Evolutionary conservation across 805 yeast species (phyloP), one percentile per base, ranked within the genome.

Genomic region (Nakazawaea ernobii): DNA sequence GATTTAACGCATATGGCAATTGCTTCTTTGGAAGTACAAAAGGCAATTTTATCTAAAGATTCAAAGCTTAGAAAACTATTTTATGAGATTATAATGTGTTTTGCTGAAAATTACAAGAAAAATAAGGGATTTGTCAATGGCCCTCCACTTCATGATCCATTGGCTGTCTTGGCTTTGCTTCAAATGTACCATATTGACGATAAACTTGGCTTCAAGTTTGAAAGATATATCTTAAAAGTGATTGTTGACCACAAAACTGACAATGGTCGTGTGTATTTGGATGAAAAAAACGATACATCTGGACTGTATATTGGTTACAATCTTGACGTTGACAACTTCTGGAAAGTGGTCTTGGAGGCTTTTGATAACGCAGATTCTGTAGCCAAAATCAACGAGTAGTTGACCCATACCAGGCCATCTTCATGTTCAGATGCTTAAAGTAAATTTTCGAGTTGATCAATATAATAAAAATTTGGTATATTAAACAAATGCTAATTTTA

Each of bases 131-230:
- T 76, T 59, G 49, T 53, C 20, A 52, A 61, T 5, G 92, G 94
- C 0, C 90, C 94, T 3, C 88, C 90, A 1, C 71, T 86, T 1
- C 95, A 88, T 62, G 96, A 87, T 60, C 92, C 94, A 1, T 66
- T 86, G 43, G 86, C 95, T 1, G 67, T 85, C 8, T 78, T 76
- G 43, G 79, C 79, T 0, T 56, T 86, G 33, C 59, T 86, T 43
- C 75, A 77, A 20, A 59, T 78, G 42, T 61, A 68, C 42, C 58
- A 59, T 8, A 50, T 46, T 5, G 40, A 47, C 13, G 55, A 56
- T 14, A 17, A 38, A 6, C 38, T 65, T 8, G 52, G 53, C 3
- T 56, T 51, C 38, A 48, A 46, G 28, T 58, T 48, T 33, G 51
- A 54, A 14, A 53, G 52, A 42, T 51, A 53, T 20, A 41, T 41